Conservation (phyloP, 371 early-diverging fungal genomes). For the Funneliformis caledonium region DNA sequence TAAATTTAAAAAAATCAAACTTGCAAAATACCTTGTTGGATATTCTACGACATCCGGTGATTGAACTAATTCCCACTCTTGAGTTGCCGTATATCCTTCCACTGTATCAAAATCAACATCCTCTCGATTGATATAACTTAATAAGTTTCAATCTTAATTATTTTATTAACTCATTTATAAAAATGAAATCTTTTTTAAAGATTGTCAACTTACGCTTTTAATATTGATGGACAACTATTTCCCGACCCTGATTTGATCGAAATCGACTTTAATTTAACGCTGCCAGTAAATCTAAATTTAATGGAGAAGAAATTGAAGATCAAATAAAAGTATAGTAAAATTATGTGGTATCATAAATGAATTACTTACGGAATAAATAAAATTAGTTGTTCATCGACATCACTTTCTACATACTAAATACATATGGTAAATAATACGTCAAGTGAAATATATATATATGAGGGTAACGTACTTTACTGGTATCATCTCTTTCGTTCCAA, state of each 20-base stretch:
- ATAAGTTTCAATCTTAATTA: neutral
- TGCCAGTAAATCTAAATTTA: constrained; percentile 77
- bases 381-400: constrained; percentile 90
- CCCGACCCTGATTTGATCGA: constrained; percentile 72
- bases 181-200: neutral
- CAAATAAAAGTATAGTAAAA: constrained; percentile 4
- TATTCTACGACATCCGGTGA: constrained; percentile 68
- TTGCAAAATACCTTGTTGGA: constrained; percentile 52
- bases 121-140: constrained; percentile 85
- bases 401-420: constrained; percentile 76
- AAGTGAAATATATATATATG: neutral
- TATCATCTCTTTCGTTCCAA: constrained; percentile 81
- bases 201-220: constrained; percentile 70
- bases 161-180: neutral
- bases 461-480: constrained; percentile 47
- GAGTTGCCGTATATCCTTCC: constrained; percentile 66
- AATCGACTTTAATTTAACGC: constrained; percentile 90
- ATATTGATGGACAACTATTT: constrained; percentile 68
- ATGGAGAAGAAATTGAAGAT: neutral
- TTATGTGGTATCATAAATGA: neutral
- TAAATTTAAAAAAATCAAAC: neutral
- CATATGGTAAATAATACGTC: neutral
- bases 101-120: constrained; percentile 91
- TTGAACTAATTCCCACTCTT: constrained; percentile 82
- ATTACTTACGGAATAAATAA: constrained; percentile 80